A percentile compares a stretch with the other conserved stretches of the same genome.
Evolutionary conservation across 768 basidiomycete species (phyloP).

Genomic region (Tulasnella sp.): DNA sequence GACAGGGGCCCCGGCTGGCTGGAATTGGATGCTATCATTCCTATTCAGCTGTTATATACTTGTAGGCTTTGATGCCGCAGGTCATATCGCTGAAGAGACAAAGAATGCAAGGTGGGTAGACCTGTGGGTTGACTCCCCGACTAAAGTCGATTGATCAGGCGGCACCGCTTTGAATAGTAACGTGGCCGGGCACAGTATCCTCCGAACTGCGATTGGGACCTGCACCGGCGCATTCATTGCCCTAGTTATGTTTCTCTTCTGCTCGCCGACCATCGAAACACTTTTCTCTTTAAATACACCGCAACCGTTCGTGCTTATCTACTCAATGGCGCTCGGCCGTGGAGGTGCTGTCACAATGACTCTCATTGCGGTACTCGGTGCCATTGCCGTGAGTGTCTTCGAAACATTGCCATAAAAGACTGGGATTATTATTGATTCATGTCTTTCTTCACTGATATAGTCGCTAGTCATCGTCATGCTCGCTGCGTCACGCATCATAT

Average conservation of each 20-base stretch:
- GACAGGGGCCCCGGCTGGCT: slow-evolving; percentile 23
- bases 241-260: slow-evolving; percentile 22
- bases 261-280: slow-evolving; percentile 23
- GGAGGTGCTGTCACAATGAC: slow-evolving; percentile 27
- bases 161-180: too few species aligned
- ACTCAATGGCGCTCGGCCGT: slow-evolving; percentile 25
- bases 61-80: slow-evolving; percentile 28
- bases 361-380: slow-evolving; percentile 28
- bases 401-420: too few species aligned
- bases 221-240: slow-evolving; percentile 23
- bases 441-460: too few species aligned
- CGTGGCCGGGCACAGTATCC: slow-evolving; percentile 27
- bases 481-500: slow-evolving; percentile 28
- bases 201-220: slow-evolving; percentile 24
- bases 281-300: slow-evolving; percentile 25
- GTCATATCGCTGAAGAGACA: slow-evolving; percentile 30
- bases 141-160: too few species aligned
- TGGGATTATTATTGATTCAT: too few species aligned
- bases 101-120: slow-evolving; percentile 26
- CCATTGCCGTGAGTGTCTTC: slow-evolving; percentile 22
- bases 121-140: too few species aligned
- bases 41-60: slow-evolving; percentile 24
- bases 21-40: slow-evolving; percentile 29
- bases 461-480: slow-evolving; percentile 27
- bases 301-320: slow-evolving; percentile 29